Evolutionary conservation across 106 monocot species (phyloP), one percentile per base, ranked within the genome.

Genomic region (Xerophyta viscosa): DNA sequence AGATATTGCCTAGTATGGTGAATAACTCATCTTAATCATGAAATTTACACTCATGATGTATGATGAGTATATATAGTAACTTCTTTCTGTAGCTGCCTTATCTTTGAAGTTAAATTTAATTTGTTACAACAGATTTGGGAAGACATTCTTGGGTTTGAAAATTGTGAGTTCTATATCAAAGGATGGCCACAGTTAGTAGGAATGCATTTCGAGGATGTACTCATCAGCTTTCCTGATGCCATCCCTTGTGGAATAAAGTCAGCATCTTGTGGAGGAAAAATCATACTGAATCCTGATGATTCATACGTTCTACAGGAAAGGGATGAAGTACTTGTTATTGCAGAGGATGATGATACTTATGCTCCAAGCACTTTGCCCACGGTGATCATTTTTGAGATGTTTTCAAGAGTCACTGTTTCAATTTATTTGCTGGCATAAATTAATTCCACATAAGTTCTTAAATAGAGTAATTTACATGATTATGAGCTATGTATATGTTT

Each of bases 281-380:
- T 82, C 28, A 77, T 77, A 63, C 69, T 77, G 24, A 82, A 82
- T 46, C 82, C 82, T 17, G 82, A 82, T 50, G 82, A 82, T 61
- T 68, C 50, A 37, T 77, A 82, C 65, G 46, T 77, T 68, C 68
- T 82, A 20, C 82, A 82, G 56, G 82, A 82, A 61, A 76, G 76
- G 3, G 82, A 82, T 68, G 82, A 82, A 72, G 54, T 82, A 20
- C 72, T 82, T 52, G 82, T 77, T 29, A 82, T 82, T 56, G 82
- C 82, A 43, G 82, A 82, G 59, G 82, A 82, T 77, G 82, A 82
- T 62, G 82, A 82, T 62, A 72, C 72, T 23, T 82, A 82, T 72
- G 37, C 82, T 64, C 82, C 82, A 45, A 25, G 61, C 21, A 33
- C 51, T 62, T 50, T 72, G 56, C 72, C 76, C 8, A 65, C 17